Conservation (phyloP, 768 basidiomycete species). For the Rubroboletus satanas region DNA sequence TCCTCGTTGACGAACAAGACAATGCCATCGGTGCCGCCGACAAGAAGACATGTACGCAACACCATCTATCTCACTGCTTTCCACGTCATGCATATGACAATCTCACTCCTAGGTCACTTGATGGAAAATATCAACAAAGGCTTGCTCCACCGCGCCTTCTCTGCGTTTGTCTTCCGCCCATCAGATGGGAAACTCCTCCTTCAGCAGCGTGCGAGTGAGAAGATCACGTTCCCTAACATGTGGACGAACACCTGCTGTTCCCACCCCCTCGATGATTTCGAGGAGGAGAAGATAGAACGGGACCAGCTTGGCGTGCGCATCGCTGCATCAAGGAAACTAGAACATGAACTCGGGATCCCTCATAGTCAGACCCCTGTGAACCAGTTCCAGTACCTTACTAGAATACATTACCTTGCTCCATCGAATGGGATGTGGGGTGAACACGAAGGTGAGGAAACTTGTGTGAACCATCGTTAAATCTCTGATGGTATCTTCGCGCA, state of each 20-base stretch:
- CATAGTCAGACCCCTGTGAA: conserved; percentile 70
- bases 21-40: conserved; percentile 79
- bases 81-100: background rate
- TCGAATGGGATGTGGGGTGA: conserved; percentile 94
- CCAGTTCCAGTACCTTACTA: conserved; percentile 89
- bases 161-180: conserved; percentile 94
- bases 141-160: conserved; percentile 95
- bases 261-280: conserved; percentile 92
- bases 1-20: conserved; percentile 87
- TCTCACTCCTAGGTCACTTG: conserved; percentile 61
- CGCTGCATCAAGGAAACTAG: conserved; percentile 93
- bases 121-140: conserved; percentile 97
- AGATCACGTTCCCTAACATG: conserved; percentile 99
- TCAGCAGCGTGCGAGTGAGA: conserved; percentile 94
- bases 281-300: conserved; percentile 70
- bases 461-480: background rate
- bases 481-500: conserved; percentile 33
- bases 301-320: conserved; percentile 79
- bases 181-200: conserved; percentile 89
- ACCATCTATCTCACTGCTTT: conserved; percentile 11
- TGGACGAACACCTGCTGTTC: conserved; percentile 99
- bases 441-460: conserved; percentile 73
- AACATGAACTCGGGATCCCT: conserved; percentile 96
- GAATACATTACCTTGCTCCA: conserved; percentile 97
- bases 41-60: conserved; percentile 87